Base-by-base conservation (phyloP, 768 basidiomycete species). In the Multifurca ochricompacta region DNA sequence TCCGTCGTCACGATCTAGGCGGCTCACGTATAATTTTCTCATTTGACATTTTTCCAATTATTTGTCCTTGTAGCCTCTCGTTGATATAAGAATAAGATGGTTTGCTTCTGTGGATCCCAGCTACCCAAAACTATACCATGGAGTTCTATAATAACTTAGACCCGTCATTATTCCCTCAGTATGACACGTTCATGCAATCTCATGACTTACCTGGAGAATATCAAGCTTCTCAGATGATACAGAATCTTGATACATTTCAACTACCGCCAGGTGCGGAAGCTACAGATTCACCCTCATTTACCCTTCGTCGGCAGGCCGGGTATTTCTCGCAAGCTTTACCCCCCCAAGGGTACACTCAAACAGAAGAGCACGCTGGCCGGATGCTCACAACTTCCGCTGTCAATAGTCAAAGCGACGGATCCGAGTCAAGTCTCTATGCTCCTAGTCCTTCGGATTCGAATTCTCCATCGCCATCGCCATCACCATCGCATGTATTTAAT, bases 11-110 rank as follows among this genome's bases (percentile, higher is more conserved):
- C 4, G 10, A 19, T 19, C 31, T 25, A n/a, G 9, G 19, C 36
- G 13, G 31, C 42, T 21, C 39, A 50, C 23, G 21, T 28, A 39
- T 25, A 19, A 39, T 14, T 37, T 25, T 25, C 16, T 37, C 36
- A 30, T 44, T 50, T 23, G 23, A 39, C 18, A 19, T 36, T 34
- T 31, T 19, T 42, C 44, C 6, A 3, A 16, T 39, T 0, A 11
- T 25, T 14, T 9, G 5, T 13, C 32, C 46, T 40, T 51, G 48
- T 55, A 31, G 6, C n/a, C 30, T 23, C 23, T 43, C 13, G 10
- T 37, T 19, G 45, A 39, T 56, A 42, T n/a, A n/a, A n/a, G n/a
- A n/a, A 53, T 51, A 56, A 56, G 35, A 39, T 37, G 31, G 23
- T 40, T 0, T 23, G 4, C 31, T 50, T 32, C 42, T 21, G 21